These are phyloP conservation scores for Phlebiopsis flavidoalba DNA, from an alignment of 768 basidiomycete species.

Conservation along the genomic window DNA sequence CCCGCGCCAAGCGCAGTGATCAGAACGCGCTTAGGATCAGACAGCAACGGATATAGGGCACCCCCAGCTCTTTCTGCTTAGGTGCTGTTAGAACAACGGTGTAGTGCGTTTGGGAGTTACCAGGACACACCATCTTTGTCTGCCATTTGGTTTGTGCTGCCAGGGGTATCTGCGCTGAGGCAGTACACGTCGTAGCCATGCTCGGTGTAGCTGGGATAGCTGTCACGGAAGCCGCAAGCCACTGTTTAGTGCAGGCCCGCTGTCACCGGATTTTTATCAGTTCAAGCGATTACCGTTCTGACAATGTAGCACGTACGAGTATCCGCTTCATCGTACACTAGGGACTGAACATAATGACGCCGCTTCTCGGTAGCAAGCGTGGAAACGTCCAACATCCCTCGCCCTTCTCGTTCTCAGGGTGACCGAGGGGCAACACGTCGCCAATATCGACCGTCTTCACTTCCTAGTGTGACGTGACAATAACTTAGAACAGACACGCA, in stretches of 20 bases:
- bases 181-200: constrained; percentile 75
- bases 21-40: constrained; percentile 79
- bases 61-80: constrained; percentile 70
- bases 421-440: constrained; percentile 65
- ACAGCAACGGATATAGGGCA: constrained; percentile 86
- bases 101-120: neutral
- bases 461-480: neutral
- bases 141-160: constrained; percentile 83
- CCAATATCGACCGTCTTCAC: constrained; percentile 55
- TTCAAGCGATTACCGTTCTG: neutral
- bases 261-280: constrained; percentile 22
- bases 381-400: constrained; percentile 69
- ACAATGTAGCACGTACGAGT: constrained; percentile 45
- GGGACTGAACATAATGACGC: constrained; percentile 79
- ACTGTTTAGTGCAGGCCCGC: constrained; percentile 90
- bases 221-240: constrained; percentile 90
- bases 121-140: constrained; percentile 59
- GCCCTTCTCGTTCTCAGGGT: constrained; percentile 77
- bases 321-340: constrained; percentile 83
- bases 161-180: constrained; percentile 71
- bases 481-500: no score
- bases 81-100: neutral
- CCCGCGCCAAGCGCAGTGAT: constrained; percentile 81
- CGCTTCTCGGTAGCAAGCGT: constrained; percentile 61
- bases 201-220: constrained; percentile 68